Base-by-base conservation (phyloP, 148 eudicot species). In the Mesembryanthemum crystallinum region DNA sequence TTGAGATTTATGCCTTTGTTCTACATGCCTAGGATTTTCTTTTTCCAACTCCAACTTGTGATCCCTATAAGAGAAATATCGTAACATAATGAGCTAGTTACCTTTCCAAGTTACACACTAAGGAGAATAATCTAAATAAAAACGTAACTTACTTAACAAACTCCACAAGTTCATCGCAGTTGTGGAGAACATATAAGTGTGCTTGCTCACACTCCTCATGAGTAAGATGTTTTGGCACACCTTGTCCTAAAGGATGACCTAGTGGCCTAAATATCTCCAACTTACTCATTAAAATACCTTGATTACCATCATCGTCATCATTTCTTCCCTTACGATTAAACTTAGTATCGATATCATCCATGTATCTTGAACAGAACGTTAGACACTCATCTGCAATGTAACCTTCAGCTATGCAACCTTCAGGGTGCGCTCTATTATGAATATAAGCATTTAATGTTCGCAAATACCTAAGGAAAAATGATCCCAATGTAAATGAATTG, bases 351-450 rank as follows among this genome's bases (percentile, higher is more conserved):
- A 75, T 35, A 17, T 60, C 79, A 33, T 63, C 49, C 71, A 75
- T 62, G 59, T 74, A 75, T 59, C 54, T 69, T 3, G 82, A 80
- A 33, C 76, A 80, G 14, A 77, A 77, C 27, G 80, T 77, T 28
- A 70, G 23, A n/a, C 75, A 77, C 67, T 77, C 74, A n/a, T 77
- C 63, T 3, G 63, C 74, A 2, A 77, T 14, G 30, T 77, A 70
- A 1, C 80, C 75, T 42, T 39, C 68, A 1, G 74, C 43, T 27
- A 77, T 69, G 23, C 13, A 64, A 25, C 77, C 77, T 30, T 64
- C 77, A 24, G 35, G 72, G 20, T 25, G 58, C 43, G 72, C 37
- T 69, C 33, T 45, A 6, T 47, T 69, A 8, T n/a, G 39, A 14
- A 69, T 25, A 17, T 69, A 69, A 14, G 15, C 17, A 24, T 69